phyloP scores from a whole-genome alignment of 1,284 basidiomycete species.

The Tilletia walkeri region DNA sequence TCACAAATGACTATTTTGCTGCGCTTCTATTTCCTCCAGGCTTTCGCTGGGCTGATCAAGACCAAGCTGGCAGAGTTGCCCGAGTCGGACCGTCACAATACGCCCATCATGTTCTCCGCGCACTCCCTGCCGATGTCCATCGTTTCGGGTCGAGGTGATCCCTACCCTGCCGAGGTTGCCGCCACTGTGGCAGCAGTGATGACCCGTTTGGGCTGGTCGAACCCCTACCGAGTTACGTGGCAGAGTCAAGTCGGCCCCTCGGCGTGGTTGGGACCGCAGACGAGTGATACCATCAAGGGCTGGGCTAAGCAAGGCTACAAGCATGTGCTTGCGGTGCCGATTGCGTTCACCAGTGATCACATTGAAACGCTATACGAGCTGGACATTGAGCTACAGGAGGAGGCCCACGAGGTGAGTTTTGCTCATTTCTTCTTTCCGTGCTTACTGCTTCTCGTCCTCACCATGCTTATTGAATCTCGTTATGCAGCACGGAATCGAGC shows the following conservation, averaged over 20 bases:
- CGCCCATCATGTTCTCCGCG: conserved; percentile 90
- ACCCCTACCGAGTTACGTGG: conserved; percentile 84
- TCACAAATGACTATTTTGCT: not conserved
- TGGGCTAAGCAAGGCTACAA: conserved; percentile 84
- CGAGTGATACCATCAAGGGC: conserved; percentile 85
- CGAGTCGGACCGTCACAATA: conserved; percentile 67
- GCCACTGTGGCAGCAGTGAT: conserved; percentile 66
- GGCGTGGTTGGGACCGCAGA: conserved; percentile 98
- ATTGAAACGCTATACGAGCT: conserved; percentile 98
- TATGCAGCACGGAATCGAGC: conserved; percentile 78
- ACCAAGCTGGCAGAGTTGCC: conserved; percentile 65
- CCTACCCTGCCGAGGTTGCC: conserved; percentile 92
- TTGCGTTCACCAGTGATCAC: conserved; percentile 98
- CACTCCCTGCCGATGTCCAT: conserved; percentile 84
- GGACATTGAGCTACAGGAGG: conserved; percentile 87
- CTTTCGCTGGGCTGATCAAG: conserved; percentile 84
- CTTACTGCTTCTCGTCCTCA: not conserved
- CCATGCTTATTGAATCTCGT: not conserved
- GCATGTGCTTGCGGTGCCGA: conserved; percentile 83
- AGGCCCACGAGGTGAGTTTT: conserved; percentile 75
- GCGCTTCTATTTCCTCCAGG: conserved; percentile 59
- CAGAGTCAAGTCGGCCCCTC: conserved; percentile 96
- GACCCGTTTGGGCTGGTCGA: conserved; percentile 49
- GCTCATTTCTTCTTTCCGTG: not conserved
- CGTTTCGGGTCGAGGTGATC: conserved; percentile 74